Evolutionary conservation across 495 filamentous ascomycete species (phyloP).

Genomic region (Aspergillus indologenus): DNA sequence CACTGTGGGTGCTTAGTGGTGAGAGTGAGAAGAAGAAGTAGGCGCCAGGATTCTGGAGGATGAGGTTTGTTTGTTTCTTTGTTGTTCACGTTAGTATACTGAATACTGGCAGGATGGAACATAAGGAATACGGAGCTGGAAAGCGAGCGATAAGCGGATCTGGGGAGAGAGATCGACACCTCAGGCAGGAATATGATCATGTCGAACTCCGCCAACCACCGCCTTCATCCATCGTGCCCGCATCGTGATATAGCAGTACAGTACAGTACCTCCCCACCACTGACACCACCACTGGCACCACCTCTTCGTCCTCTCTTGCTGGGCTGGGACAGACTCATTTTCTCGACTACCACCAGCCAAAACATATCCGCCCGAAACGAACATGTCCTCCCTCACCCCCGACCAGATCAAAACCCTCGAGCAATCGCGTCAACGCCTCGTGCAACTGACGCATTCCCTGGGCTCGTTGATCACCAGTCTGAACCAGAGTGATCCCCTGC

Average conservation of each 20-base stretch:
- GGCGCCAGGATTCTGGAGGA: neutral
- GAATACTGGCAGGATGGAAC: no score
- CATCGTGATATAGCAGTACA: no score
- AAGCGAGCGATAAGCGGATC: no score
- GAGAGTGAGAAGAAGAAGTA: neutral
- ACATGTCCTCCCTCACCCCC: conserved; percentile 35
- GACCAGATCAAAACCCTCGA: conserved; percentile 74
- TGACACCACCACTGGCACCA: no score
- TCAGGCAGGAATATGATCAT: neutral
- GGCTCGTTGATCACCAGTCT: conserved; percentile 56
- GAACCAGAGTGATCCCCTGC: conserved; percentile 53
- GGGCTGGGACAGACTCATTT: no score
- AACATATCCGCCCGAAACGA: no score
- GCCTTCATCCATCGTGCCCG: no score
- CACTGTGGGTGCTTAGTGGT: no score
- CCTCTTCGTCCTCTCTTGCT: no score
- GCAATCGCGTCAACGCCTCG: conserved; percentile 67
- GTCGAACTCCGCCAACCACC: neutral
- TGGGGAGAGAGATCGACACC: neutral
- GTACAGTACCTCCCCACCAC: neutral
- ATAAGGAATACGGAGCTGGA: no score
- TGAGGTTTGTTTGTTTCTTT: neutral
- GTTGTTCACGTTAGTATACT: no score
- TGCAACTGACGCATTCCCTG: conserved; percentile 65
- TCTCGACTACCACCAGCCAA: neutral